phyloP scores from a whole-genome alignment of 129 eudicot genomes.

The Kitagawia praeruptora region DNA sequence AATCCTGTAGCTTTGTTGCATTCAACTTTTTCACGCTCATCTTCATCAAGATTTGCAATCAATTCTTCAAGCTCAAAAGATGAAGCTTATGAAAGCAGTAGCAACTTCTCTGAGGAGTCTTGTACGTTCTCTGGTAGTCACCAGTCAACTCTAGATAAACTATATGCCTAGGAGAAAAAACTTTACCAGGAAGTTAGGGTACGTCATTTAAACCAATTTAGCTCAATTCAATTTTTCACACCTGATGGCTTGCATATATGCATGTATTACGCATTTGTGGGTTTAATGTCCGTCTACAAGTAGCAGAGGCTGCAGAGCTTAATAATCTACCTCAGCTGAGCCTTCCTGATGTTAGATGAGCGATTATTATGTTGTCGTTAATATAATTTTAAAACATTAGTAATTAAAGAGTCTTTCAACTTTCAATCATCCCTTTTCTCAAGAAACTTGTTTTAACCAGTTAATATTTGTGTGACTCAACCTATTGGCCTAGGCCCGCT shows the following conservation, averaged over 20 bases:
- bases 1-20: slow-evolving; percentile 87
- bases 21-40: slow-evolving; percentile 85
- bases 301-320: not conserved
- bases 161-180: slow-evolving; percentile 92
- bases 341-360: not conserved
- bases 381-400: not conserved
- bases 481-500: not conserved
- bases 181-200: slow-evolving; percentile 97
- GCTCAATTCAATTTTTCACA: not conserved
- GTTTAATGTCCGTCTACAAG: not conserved
- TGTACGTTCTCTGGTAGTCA: slow-evolving; percentile 60
- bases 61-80: slow-evolving; percentile 57
- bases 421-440: not conserved
- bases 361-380: not conserved
- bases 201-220: slow-evolving; percentile 12
- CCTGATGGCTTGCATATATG: not conserved
- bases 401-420: not conserved
- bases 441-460: not conserved
- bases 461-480: not conserved
- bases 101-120: slow-evolving; percentile 69
- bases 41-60: slow-evolving; percentile 69
- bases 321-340: not conserved
- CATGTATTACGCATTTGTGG: not conserved
- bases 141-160: slow-evolving; percentile 75
- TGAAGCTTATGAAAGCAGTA: slow-evolving; percentile 66